Percentiles rank a stretch among this genome's conserved stretches.
phyloP scores from a whole-genome alignment of 2,329 filamentous ascomycete species.

The Phialemonium atrogriseum region DNA sequence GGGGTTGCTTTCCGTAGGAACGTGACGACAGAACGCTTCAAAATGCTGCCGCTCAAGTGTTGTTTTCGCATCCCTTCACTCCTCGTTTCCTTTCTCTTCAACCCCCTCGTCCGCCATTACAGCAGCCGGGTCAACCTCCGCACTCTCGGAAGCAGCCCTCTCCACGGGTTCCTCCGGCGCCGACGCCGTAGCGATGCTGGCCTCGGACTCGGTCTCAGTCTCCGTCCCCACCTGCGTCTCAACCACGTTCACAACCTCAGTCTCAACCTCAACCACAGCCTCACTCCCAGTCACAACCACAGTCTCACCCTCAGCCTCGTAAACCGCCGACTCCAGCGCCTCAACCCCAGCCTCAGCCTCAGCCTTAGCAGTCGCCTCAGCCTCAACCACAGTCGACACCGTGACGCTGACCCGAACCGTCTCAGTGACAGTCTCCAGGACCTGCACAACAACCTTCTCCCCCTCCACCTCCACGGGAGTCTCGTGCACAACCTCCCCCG shows the following conservation, averaged over 20 bases:
- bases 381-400: constrained; percentile 12
- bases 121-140: no score
- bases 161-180: no score
- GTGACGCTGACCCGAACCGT: constrained; percentile 16
- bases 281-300: neutral
- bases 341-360: neutral
- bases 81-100: no score
- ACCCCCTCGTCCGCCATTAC: no score
- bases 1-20: no score
- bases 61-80: no score
- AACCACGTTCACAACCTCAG: constrained; percentile 1
- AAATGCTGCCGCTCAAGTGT: no score
- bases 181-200: no score
- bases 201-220: no score
- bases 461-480: constrained; percentile 10
- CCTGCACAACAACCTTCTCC: constrained; percentile 15
- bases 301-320: neutral
- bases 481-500: neutral
- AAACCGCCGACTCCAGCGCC: neutral
- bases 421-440: constrained; percentile 18
- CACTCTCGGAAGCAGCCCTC: no score
- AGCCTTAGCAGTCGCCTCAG: neutral
- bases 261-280: neutral
- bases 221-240: no score
- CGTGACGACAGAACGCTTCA: no score